Conservation (phyloP, 441 rosid genomes). For the Eruca vesicaria region DNA sequence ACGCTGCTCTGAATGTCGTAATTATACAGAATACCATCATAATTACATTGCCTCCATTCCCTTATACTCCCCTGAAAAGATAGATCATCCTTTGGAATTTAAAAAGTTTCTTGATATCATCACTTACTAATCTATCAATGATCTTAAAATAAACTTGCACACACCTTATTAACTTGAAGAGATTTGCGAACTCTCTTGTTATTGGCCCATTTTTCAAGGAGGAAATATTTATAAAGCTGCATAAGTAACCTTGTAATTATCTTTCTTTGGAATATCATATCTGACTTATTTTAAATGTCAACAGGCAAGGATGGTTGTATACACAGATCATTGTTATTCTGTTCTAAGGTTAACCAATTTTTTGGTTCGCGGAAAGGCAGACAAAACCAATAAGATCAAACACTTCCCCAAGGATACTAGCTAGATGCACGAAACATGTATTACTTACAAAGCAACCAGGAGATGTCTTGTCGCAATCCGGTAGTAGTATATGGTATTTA, state of each 20-base stretch:
- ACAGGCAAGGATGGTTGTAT: background rate
- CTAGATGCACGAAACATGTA: background rate
- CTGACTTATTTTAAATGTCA: background rate
- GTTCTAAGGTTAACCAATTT: background rate
- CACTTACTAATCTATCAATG: background rate
- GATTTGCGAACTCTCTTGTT: slow-evolving; percentile 49
- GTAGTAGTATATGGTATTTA: background rate
- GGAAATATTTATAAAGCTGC: slow-evolving; percentile 42
- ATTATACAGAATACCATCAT: background rate
- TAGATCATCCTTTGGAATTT: background rate
- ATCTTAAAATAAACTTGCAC: background rate
- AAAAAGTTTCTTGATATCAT: background rate
- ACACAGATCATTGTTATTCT: background rate
- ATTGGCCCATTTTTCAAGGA: slow-evolving; percentile 47
- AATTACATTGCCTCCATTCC: slow-evolving; percentile 3
- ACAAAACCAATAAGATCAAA: background rate
- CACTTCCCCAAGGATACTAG: background rate
- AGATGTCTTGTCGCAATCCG: slow-evolving; percentile 11
- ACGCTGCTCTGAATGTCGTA: background rate
- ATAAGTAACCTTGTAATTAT: background rate
- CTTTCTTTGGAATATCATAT: background rate
- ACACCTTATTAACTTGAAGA: slow-evolving; percentile 31
- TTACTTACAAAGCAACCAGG: slow-evolving; percentile 27
- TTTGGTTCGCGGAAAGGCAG: background rate
- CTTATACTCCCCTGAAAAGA: background rate